Evolutionary conservation across 2,329 filamentous ascomycete genomes (phyloP), one percentile per base, ranked within the genome.

Genomic region (Coniella lustricola): DNA sequence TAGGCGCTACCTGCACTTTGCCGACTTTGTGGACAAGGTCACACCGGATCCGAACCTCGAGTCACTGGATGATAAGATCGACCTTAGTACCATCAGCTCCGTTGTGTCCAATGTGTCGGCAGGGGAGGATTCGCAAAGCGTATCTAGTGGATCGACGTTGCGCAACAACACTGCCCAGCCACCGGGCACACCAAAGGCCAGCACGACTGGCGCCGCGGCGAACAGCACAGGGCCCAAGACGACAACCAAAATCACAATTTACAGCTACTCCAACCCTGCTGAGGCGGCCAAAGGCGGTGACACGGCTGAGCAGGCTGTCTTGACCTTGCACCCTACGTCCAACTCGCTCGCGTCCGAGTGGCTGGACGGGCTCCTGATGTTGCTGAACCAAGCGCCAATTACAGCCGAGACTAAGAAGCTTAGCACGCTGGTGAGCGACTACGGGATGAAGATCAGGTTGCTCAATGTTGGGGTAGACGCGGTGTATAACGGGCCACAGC

Each of bases 331-430:
- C 64, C 90, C 91, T 5, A 72, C 82, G 51, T 87, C 82, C 50
- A 85, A 93, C 62, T 87, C 82, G 55, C 71, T 93, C 41, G 93
- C 93, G 9, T 94, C 90, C 1, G 93, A 98, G 67, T 98, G 93
- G 93, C 76, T 98, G 4, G 93, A 98, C 64, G 93, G 93, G 1
- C 70, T 98, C 55, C 75, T 97, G 49, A 95, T 98, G 90, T 74
- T 98, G 47, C 76, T 98, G 20, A 90, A 94, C 62, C 93, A 98
- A 67, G 82, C 90, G 51, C 93, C 93, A 17, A 96, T 98, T 62
- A 98, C 93, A n/a, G 81, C 90, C 3, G 91, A 97, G 68, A 97
- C 93, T 32, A 91, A 85, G 63, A 94, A 93, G 66, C 71, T 97
- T 53, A 84, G 96, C 46, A 82, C 84, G 48, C 71, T 96, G 59